Percentiles rank a stretch among this genome's conserved stretches.
phyloP scores from a whole-genome alignment of 2,329 filamentous ascomycete species.

The Rhynchosporium agropyri region DNA sequence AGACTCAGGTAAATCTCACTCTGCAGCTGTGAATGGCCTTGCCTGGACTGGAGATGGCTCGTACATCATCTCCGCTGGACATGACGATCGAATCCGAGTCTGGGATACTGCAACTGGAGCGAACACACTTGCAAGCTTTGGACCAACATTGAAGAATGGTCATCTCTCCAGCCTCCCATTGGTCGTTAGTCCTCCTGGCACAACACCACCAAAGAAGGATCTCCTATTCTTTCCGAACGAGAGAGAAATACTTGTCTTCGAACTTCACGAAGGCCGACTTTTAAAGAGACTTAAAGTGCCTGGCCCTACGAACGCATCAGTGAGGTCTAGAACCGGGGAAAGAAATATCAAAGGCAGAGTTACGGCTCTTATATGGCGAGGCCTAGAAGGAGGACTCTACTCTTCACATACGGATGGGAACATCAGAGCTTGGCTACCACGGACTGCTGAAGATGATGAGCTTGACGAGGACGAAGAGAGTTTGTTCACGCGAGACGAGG shows the following conservation, averaged over 20 bases:
- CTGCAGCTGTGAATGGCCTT: constrained; percentile 80
- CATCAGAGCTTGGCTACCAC: constrained; percentile 77
- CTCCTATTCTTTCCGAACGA: constrained; percentile 81
- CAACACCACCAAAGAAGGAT: constrained; percentile 61
- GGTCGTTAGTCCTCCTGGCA: constrained; percentile 62
- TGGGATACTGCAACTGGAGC: constrained; percentile 82
- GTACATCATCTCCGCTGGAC: constrained; percentile 77
- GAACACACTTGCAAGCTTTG: constrained; percentile 88
- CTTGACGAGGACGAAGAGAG: constrained; percentile 51
- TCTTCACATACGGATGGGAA: constrained; percentile 83
- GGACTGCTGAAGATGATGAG: constrained; percentile 54
- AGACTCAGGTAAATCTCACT: constrained; percentile 67
- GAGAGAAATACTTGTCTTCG: constrained; percentile 76
- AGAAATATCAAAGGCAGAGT: constrained; percentile 67
- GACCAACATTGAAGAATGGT: constrained; percentile 76
- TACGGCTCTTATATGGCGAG: constrained; percentile 74
- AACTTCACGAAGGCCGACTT: constrained; percentile 75
- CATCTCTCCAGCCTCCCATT: constrained; percentile 64
- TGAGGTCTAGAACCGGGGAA: constrained; percentile 51
- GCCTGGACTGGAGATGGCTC: constrained; percentile 81
- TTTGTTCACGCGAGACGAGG: constrained; percentile 45
- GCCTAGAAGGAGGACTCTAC: constrained; percentile 69
- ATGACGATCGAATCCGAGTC: constrained; percentile 82
- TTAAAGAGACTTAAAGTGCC: constrained; percentile 71
- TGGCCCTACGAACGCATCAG: constrained; percentile 54